Evolutionary conservation across 345 rosid species (phyloP), one percentile per base, ranked within the genome.

Genomic region (Boechera divaricarpa): DNA sequence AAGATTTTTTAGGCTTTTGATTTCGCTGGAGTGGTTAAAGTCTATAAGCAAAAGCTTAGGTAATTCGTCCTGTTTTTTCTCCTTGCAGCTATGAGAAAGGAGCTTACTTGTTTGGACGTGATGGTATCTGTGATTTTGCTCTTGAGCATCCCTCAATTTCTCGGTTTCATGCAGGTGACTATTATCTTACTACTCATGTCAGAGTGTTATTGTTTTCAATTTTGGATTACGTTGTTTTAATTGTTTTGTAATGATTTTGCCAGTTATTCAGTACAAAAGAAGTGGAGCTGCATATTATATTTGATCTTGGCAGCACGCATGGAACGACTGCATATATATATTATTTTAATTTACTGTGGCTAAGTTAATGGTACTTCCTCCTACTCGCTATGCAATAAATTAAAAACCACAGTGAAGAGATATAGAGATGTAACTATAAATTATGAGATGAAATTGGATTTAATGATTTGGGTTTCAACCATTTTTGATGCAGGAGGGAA

Each of bases 31-130:
- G 28, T 33, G 2, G 26, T 32, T 21, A 13, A 32, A 26, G 2
- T 9, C 45, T 16, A 16, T 16, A 0, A 16, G 16, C 16, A 16
- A 16, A 16, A 16, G 16, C 16, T 16, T 16, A 16, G 16, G 16
- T 16, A 16, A 16, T 16, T 16, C 16, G 16, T 16, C 45, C 9
- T 39, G 21, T 21, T 21, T 57, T 38, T 10, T 54, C 36, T 11
- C 60, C 69, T 24, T 82, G 61, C 72, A 95, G 99, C 62, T 63
- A 72, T 63, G 85, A 91, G 83, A 95, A 92, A 73, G 98, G 98
- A 61, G 99, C 98, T 48, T 95, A 89, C 82, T 80, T 95, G 98
- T 92, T 92, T 86, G 99, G 98, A 41, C 96, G 98, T 13, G 89
- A 86, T 10, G 88, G 86, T 76, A 84, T 91, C 52, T 95, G 98